A percentile compares a stretch with the other conserved stretches of the same genome.
Conservation (phyloP, 1,284 basidiomycete species). For the Sporisorium scitamineum region DNA sequence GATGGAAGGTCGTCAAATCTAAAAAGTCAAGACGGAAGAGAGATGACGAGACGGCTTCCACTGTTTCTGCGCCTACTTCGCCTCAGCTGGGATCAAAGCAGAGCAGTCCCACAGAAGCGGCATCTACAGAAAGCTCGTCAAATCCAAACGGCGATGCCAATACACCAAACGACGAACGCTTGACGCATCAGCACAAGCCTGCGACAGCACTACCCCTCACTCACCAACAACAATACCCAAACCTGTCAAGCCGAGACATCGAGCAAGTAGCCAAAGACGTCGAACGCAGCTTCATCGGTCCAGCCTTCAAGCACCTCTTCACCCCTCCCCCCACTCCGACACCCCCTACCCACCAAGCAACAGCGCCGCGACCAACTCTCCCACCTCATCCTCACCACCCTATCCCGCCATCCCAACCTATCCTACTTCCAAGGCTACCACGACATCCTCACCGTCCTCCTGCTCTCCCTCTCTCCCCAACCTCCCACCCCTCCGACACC, state of each 20-base stretch:
- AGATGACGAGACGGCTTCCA: background rate
- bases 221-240: conserved; percentile 3
- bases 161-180: background rate
- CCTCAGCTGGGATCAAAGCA: background rate
- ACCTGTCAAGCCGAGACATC: conserved; percentile 49
- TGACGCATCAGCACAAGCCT: background rate
- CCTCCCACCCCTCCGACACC: conserved; percentile 5
- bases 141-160: background rate
- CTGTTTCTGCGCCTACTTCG: conserved; percentile 3
- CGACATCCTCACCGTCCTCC: conserved; percentile 87
- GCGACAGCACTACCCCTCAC: background rate
- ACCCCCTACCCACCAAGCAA: background rate
- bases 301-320: conserved; percentile 30
- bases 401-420: conserved; percentile 79
- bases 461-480: conserved; percentile 74
- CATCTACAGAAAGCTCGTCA: background rate
- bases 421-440: conserved; percentile 91
- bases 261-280: conserved; percentile 65
- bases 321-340: background rate
- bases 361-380: conserved; percentile 49
- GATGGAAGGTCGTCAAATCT: conserved; percentile 41
- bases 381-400: conserved; percentile 74
- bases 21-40: conserved; percentile 27
- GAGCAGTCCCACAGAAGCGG: background rate
- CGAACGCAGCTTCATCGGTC: conserved; percentile 62